Evolutionary conservation across 1,139 yeast genomes (phyloP), one percentile per base, ranked within the genome.

Genomic region (Candida neerlandica): DNA sequence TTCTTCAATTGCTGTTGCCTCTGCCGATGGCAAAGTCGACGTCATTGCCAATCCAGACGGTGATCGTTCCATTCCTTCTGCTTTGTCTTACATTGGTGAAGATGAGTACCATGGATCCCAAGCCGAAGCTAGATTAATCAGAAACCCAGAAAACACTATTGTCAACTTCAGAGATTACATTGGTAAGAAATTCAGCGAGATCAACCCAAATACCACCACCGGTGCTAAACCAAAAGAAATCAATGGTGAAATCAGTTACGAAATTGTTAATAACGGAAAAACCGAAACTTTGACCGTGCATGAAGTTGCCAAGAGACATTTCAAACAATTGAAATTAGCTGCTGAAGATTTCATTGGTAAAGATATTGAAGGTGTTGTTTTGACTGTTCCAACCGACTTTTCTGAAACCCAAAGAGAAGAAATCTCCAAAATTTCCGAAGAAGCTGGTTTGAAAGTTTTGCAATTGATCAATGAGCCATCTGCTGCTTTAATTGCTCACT

Each of bases 31-130:
- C 52, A 89, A 88, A 69, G 96, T 91, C 54, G 97, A 94, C 65
- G 96, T 94, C 57, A 94, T 94, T 69, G 99, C 99, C 60, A 94
- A 94, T 82, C 97, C 96, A 61, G 99, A 94, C 66, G 99, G 99
- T 69, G 99, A 95, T 73, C 91, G 99, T 76, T 82, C 95, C 54
- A 94, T 94, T 66, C 97, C 98, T 55, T 88, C 98, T 21, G 89
- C 89, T 50, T 79, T 94, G 56, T 86, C 98, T 14, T 94, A 92
- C 69, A 91, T 91, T 54, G 97, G 96, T 55, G 86, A 81, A 49
- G 98, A 94, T 68, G 99, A 94, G 75, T 94, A 89, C 75, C 97
- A 94, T 67, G 99, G 99, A 54, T 87, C 90, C 56, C 98, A 95
- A 77, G 99, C 99, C 54, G 76, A 86, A 63, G 89, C 91, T 53